Conservation (phyloP, 2,329 filamentous ascomycete species). For the Aureobasidium pullulans region DNA sequence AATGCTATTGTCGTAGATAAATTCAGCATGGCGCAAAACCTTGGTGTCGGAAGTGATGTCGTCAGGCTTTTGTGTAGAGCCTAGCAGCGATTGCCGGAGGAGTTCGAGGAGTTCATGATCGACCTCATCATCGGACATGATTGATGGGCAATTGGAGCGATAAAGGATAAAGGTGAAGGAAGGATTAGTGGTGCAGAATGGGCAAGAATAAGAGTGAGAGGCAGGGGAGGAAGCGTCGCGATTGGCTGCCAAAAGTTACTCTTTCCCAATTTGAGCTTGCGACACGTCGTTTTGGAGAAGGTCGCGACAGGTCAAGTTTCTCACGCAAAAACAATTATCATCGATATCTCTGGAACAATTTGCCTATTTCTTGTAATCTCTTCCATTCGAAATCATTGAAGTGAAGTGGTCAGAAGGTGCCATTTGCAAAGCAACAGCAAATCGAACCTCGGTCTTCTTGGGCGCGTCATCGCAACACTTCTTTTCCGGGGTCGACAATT, state of each 20-base stretch:
- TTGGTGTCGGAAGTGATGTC: conserved; percentile 59
- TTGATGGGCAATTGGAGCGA: not conserved
- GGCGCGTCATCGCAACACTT: conserved; percentile 5
- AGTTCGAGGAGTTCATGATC: conserved; percentile 83
- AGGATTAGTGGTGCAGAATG: not conserved
- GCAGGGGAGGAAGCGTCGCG: not conserved
- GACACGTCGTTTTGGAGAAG: not conserved
- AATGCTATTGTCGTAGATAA: conserved; percentile 84
- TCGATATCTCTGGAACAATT: not conserved
- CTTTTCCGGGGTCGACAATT: not conserved
- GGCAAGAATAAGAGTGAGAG: conserved; percentile 7
- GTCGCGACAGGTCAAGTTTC: not conserved
- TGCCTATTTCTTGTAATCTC: not conserved
- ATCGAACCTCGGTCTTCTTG: not conserved
- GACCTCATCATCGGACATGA: conserved; percentile 85
- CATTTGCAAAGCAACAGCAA: not conserved
- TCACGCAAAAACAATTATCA: not conserved
- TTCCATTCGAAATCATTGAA: not conserved
- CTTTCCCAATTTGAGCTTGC: not conserved
- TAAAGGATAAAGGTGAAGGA: not conserved
- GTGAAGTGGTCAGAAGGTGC: not conserved
- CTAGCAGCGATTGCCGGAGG: conserved; percentile 71
- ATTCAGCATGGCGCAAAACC: conserved; percentile 74
- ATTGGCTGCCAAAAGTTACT: conserved; percentile 3
- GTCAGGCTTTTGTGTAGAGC: conserved; percentile 24